Evolutionary conservation across 2,329 filamentous ascomycete genomes (phyloP).

Genomic region (Colletotrichum tanaceti): DNA sequence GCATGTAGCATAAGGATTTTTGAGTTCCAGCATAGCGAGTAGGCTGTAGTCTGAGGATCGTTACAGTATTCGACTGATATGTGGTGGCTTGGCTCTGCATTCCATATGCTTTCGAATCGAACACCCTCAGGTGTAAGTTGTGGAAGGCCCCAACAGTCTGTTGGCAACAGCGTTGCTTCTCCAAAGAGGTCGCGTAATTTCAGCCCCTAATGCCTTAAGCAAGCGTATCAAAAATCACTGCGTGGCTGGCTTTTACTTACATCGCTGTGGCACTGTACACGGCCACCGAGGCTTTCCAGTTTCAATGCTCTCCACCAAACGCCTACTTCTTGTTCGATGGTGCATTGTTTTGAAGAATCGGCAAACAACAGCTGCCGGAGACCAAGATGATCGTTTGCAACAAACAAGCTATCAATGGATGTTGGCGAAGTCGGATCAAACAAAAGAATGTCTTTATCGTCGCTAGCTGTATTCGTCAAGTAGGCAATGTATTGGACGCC

Average conservation of each 20-base stretch:
- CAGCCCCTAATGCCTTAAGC: too few relatives aligned
- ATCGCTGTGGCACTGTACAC: constrained; percentile 1
- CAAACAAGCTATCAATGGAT: constrained; percentile 4
- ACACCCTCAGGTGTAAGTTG: background rate
- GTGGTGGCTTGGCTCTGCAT: background rate
- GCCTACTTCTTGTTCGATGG: constrained; percentile 5
- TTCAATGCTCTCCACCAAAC: constrained; percentile 12
- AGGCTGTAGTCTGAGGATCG: constrained; percentile 9
- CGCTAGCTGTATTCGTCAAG: constrained; percentile 11
- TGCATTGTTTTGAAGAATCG: background rate
- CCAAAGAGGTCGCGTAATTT: too few relatives aligned
- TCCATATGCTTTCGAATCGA: background rate
- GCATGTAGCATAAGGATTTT: constrained; percentile 15
- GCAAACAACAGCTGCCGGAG: constrained; percentile 6
- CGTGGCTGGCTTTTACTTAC: background rate
- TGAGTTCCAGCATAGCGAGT: constrained; percentile 14
- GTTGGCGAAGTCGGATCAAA: constrained; percentile 14
- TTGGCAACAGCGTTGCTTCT: too few relatives aligned
- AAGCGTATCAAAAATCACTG: constrained; percentile 11
- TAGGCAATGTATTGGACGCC: constrained; percentile 23
- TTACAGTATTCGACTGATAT: constrained; percentile 14
- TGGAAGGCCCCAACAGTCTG: background rate
- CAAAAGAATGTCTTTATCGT: constrained; percentile 3
- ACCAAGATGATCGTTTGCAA: constrained; percentile 23
- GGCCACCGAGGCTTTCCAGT: constrained; percentile 5